Percentiles rank a stretch among this genome's conserved stretches.
phyloP scores from a whole-genome alignment of 2,329 filamentous ascomycete species.

The Polytolypa hystricis region DNA sequence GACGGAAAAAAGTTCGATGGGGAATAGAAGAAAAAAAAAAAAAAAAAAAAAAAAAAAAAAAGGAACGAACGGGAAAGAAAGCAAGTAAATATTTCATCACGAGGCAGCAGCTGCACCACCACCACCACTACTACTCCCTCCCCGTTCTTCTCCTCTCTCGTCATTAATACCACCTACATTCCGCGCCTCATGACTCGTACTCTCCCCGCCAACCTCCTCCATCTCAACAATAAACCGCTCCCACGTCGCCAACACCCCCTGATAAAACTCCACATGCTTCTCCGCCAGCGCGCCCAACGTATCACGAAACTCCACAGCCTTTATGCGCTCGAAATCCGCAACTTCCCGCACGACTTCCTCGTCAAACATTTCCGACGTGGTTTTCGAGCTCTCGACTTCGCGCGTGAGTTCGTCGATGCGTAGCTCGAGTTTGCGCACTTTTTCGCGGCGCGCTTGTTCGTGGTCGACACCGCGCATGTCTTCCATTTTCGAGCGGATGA shows the following conservation, averaged over 20 bases:
- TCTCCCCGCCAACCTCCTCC: slow-evolving; percentile 43
- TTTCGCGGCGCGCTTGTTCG: slow-evolving; percentile 77
- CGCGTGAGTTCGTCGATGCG: slow-evolving; percentile 83
- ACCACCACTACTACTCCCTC: background rate
- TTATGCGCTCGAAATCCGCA: slow-evolving; percentile 90
- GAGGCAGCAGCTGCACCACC: too few relatives aligned
- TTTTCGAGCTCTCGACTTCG: slow-evolving; percentile 79
- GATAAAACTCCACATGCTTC: slow-evolving; percentile 79
- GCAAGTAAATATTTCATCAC: too few relatives aligned
- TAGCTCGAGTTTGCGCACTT: slow-evolving; percentile 79
- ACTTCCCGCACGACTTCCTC: slow-evolving; percentile 93
- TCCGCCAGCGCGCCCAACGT: slow-evolving; percentile 76
- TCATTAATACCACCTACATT: background rate
- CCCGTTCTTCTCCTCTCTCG: background rate
- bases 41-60: slow-evolving; percentile 5
- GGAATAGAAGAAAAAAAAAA: background rate
- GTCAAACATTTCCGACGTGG: slow-evolving; percentile 83
- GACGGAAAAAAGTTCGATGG: too few relatives aligned
- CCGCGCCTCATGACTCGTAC: slow-evolving; percentile 1
- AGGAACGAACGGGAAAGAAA: too few relatives aligned
- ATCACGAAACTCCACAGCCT: slow-evolving; percentile 80
- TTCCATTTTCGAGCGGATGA: slow-evolving; percentile 88
- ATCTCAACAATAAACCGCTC: slow-evolving; percentile 81
- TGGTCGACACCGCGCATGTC: slow-evolving; percentile 95
- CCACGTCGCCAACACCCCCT: slow-evolving; percentile 69